Conservation (phyloP, 2,329 filamentous ascomycete genomes). For the Ascocoryne sarcoides region DNA sequence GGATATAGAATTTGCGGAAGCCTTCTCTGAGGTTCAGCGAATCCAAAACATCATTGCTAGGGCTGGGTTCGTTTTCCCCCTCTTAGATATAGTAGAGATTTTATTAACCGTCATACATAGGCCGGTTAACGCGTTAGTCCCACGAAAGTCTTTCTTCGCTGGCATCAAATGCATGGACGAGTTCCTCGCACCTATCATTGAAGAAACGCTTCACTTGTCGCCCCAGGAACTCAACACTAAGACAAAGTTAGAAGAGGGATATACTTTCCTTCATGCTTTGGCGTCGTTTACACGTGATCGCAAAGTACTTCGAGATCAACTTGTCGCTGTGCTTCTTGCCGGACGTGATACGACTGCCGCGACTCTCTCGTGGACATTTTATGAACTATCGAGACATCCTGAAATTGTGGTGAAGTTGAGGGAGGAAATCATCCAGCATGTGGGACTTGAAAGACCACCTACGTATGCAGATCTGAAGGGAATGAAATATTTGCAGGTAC, state of each 20-base stretch:
- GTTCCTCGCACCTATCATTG: constrained; percentile 72
- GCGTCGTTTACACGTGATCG: constrained; percentile 68
- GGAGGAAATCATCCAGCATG: constrained; percentile 56
- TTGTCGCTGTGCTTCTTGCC: constrained; percentile 74
- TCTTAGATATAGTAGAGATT: too few species aligned
- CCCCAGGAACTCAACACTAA: constrained; percentile 65
- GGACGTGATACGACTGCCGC: constrained; percentile 81
- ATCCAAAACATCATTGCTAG: constrained; percentile 61
- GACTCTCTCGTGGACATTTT: constrained; percentile 73
- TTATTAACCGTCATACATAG: too few species aligned
- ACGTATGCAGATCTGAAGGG: constrained; percentile 76
- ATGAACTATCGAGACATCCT: constrained; percentile 69
- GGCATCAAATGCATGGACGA: constrained; percentile 61
- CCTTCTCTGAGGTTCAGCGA: constrained; percentile 71
- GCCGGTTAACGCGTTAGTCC: constrained; percentile 53
- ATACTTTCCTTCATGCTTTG: constrained; percentile 82
- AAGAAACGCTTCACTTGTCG: constrained; percentile 59
- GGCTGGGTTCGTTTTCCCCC: constrained; percentile 40
- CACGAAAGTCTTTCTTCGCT: constrained; percentile 52
- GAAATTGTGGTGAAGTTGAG: constrained; percentile 59
- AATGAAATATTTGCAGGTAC: constrained; percentile 67
- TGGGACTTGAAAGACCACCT: constrained; percentile 54
- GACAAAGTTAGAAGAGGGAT: constrained; percentile 60
- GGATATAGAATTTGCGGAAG: constrained; percentile 63
- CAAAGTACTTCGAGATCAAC: constrained; percentile 71